Evolutionary conservation across 1,284 basidiomycete genomes (phyloP), one percentile per base, ranked within the genome.

Genomic region (Melampsora americana): DNA sequence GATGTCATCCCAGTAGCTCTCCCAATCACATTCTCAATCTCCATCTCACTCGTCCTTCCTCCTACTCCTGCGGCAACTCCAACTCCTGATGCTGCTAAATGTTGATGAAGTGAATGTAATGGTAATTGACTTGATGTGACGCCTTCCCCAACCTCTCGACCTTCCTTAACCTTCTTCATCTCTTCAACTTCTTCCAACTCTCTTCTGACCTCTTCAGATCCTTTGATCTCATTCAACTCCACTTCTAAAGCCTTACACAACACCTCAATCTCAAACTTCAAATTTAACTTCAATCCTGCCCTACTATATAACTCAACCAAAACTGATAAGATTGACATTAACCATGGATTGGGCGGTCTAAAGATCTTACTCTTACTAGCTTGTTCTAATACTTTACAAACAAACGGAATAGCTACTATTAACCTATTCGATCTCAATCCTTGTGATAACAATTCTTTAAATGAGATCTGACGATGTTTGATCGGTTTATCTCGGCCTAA

Each of bases 221-320:
- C 90, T 82, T 96, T 92, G 60, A 99, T 86, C 14, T 89, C 84
- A 82, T 92, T 92, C 61, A 99, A 87, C 81, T 95, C 90, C 79
- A 99, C 88, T 44, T 91, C 90, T 44, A 99, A 88, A 60, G 89
- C 89, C 83, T 94, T 95, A 87, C 95, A 99, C 11, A 99, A 85
- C 42, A 98, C 90, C 84, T 99, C 96, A 79, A 99, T 99, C 85
- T 99, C 96, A 81, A 99, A 99, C 84, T 98, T 99, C 83, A 95
- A 87, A 83, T 98, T 97, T 77, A 99, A 86, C 84, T 97, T 96
- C 78, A 99, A 87, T 80, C 99, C 95, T 3, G 94, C 95, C 80
- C 90, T 96, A 82, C 95, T 93, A 84, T 99, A 99, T 26, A 99
- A 87, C 84, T 99, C 96, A 56, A 90, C 92, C 66, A 99, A 88